A percentile compares a stretch with the other conserved stretches of the same genome.
These are phyloP conservation scores for Marvania coccoides DNA, from an alignment of 139 green algal genomes.

Conservation along the genomic window DNA sequence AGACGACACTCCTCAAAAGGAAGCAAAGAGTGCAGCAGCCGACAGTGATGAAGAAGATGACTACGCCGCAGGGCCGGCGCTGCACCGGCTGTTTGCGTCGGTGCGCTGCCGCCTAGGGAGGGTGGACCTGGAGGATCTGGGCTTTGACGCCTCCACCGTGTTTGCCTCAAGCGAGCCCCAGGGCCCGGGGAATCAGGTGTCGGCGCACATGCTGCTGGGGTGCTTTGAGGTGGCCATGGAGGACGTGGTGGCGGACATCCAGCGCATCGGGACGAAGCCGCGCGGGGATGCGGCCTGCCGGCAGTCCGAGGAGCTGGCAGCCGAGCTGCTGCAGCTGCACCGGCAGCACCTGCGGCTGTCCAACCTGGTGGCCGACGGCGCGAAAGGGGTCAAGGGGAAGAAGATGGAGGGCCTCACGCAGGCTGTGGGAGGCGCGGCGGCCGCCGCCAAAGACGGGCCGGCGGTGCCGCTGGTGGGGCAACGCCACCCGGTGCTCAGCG, in stretches of 20 bases:
- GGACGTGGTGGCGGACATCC: conserved; percentile 25
- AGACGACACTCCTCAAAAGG: not conserved
- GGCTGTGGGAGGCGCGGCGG: not conserved
- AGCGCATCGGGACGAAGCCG: not conserved
- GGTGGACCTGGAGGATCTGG: conserved; percentile 25
- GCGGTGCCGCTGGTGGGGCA: conserved; percentile 3
- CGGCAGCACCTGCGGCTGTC: conserved; percentile 26
- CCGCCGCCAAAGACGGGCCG: not conserved
- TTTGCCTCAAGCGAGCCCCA: conserved; percentile 2
- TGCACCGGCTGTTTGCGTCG: not conserved
- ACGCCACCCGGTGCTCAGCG: conserved; percentile 18
- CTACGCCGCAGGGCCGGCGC: not conserved
- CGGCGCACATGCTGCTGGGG: conserved; percentile 32
- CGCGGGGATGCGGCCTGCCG: not conserved
- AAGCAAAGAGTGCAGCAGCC: not conserved
- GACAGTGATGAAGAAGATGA: not conserved
- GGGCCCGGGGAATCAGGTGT: conserved; percentile 9
- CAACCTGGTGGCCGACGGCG: conserved; percentile 15
- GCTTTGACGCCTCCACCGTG: conserved; percentile 7
- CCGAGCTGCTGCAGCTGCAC: conserved; percentile 17
- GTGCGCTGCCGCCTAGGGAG: conserved; percentile 10
- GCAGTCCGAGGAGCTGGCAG: not conserved
- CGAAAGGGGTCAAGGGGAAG: conserved; percentile 12
- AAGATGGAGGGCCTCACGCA: conserved; percentile 2
- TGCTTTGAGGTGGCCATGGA: conserved; percentile 42